Percentiles rank a stretch among this genome's conserved stretches.
phyloP scores from a whole-genome alignment of 2,329 filamentous ascomycete species.

The Botrytis elliptica region DNA sequence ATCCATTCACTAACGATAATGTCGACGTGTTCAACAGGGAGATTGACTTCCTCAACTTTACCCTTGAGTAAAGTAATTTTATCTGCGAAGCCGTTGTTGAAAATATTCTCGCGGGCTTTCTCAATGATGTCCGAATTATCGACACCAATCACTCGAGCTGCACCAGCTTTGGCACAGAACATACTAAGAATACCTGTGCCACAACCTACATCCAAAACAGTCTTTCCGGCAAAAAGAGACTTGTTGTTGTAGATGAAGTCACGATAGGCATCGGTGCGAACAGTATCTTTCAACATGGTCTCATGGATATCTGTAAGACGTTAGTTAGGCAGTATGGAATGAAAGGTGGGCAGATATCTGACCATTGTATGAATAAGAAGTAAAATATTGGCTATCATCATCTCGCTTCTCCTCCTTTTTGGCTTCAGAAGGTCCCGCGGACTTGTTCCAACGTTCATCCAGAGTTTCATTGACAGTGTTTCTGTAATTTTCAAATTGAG shows the following conservation, averaged over 20 bases:
- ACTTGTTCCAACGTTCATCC: slow-evolving; percentile 42
- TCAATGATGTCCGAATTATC: slow-evolving; percentile 90
- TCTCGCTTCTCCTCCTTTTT: slow-evolving; percentile 44
- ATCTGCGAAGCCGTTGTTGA: slow-evolving; percentile 71
- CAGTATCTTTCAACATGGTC: slow-evolving; percentile 87
- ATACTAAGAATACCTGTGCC: slow-evolving; percentile 86
- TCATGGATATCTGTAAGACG: slow-evolving; percentile 75
- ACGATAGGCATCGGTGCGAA: slow-evolving; percentile 87
- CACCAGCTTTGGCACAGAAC: slow-evolving; percentile 90
- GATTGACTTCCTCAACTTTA: slow-evolving; percentile 80
- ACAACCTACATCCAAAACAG: slow-evolving; percentile 88
- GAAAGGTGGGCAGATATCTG: slow-evolving; percentile 34
- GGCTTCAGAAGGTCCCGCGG: slow-evolving; percentile 31
- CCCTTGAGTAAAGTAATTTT: slow-evolving; percentile 78
- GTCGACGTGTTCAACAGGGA: slow-evolving; percentile 80
- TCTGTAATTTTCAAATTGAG: slow-evolving; percentile 44
- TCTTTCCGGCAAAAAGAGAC: slow-evolving; percentile 79
- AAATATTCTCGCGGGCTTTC: slow-evolving; percentile 81
- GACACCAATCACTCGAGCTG: slow-evolving; percentile 81
- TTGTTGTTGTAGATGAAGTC: slow-evolving; percentile 96
- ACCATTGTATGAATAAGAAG: slow-evolving; percentile 66
- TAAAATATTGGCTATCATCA: slow-evolving; percentile 61
- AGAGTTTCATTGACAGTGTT: slow-evolving; percentile 43
- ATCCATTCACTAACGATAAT: slow-evolving; percentile 98
- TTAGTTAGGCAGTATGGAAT: slow-evolving; percentile 24